Conservation (phyloP, 352 stramenopile genomes). For the Globisporangium radiosum region DNA sequence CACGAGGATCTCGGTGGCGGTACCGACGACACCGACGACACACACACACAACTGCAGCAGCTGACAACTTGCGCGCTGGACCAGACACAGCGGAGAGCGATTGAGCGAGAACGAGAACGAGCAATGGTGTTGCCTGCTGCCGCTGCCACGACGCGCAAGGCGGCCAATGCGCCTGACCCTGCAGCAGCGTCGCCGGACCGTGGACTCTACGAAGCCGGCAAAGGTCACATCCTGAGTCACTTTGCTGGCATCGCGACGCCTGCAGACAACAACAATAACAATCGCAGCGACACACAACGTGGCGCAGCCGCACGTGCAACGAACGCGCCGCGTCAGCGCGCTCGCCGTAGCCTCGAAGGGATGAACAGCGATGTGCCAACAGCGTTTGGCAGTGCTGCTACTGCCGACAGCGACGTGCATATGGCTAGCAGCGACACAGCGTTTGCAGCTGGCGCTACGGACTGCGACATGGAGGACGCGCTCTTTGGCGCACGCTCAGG, state of each 20-base stretch:
- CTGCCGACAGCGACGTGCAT: background rate
- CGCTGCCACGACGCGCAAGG: slow-evolving; percentile 3
- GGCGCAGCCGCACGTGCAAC: background rate
- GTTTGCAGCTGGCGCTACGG: background rate
- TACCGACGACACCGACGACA: background rate
- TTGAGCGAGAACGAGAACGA: background rate
- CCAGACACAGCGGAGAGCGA: too few species aligned
- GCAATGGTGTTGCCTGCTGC: slow-evolving; percentile 15
- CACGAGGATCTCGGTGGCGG: background rate
- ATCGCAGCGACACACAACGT: slow-evolving; percentile 1
- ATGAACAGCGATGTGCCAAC: slow-evolving; percentile 1
- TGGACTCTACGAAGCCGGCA: slow-evolving; percentile 41
- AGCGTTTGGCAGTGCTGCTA: background rate
- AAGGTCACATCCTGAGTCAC: slow-evolving; percentile 52
- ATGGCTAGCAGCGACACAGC: slow-evolving; percentile 1
- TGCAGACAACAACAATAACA: background rate
- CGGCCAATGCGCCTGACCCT: background rate
- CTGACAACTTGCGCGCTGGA: too few species aligned
- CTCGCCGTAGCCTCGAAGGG: slow-evolving; percentile 10
- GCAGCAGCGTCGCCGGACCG: slow-evolving; percentile 9
- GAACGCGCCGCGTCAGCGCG: background rate
- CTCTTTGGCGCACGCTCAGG: slow-evolving; percentile 8
- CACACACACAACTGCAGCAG: too few species aligned
- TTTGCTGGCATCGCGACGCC: slow-evolving; percentile 50
- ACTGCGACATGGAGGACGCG: slow-evolving; percentile 16